Conservation (phyloP, 139 green algal genomes). For the Tetradesmus lagerheimii region DNA sequence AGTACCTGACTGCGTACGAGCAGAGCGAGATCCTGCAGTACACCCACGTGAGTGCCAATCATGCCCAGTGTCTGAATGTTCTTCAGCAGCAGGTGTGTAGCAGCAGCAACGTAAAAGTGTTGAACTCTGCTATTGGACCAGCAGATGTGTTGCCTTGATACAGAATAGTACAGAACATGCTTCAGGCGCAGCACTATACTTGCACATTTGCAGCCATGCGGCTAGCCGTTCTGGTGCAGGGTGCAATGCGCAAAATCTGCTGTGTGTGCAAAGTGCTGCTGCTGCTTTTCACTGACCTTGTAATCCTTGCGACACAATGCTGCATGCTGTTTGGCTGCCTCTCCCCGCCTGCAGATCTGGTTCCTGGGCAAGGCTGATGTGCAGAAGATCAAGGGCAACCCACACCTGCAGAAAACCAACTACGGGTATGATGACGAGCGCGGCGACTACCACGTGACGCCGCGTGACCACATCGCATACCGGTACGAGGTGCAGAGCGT, state of each 20-base stretch:
- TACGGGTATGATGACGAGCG: slow-evolving; percentile 88
- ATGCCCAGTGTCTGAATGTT: background rate
- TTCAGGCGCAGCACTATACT: too few species aligned
- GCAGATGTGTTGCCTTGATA: too few species aligned
- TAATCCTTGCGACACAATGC: background rate
- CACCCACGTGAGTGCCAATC: slow-evolving; percentile 51
- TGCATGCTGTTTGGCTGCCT: background rate
- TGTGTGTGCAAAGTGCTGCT: too few species aligned
- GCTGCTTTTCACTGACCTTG: background rate
- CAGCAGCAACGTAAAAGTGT: too few species aligned
- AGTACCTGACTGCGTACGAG: slow-evolving; percentile 84
- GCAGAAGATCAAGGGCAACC: slow-evolving; percentile 70
- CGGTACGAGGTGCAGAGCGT: slow-evolving; percentile 72
- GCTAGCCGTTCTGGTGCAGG: too few species aligned
- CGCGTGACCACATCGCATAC: slow-evolving; percentile 86
- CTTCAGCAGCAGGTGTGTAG: background rate
- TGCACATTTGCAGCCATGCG: too few species aligned
- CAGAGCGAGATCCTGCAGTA: slow-evolving; percentile 88
- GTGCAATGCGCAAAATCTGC: too few species aligned
- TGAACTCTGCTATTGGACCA: too few species aligned
- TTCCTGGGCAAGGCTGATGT: slow-evolving; percentile 73
- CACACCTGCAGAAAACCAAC: slow-evolving; percentile 63
- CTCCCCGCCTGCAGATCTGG: slow-evolving; percentile 69
- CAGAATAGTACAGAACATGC: too few species aligned
- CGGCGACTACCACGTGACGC: slow-evolving; percentile 78